These are phyloP conservation scores for Nannizziopsis arthrosporioides DNA, from an alignment of 2,329 filamentous ascomycete genomes.

Conservation along the genomic window DNA sequence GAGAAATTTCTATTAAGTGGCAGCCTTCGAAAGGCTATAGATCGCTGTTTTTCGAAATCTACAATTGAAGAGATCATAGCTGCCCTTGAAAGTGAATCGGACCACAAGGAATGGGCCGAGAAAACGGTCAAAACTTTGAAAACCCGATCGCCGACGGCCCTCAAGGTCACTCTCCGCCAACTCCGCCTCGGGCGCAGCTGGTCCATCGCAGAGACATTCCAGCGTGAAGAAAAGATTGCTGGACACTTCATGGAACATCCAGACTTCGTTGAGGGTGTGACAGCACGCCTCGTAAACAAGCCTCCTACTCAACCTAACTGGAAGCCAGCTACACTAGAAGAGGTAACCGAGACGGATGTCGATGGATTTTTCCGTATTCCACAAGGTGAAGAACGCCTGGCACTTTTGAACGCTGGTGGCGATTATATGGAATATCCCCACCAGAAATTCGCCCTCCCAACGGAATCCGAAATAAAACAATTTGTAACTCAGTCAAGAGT, in stretches of 20 bases:
- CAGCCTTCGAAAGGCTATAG: constrained; percentile 64
- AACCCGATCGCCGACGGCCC: constrained; percentile 69
- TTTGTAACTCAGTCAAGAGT: constrained; percentile 29
- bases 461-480: constrained; percentile 46
- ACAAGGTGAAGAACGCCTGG: constrained; percentile 38
- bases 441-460: constrained; percentile 56
- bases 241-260: constrained; percentile 77
- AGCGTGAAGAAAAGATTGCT: constrained; percentile 74
- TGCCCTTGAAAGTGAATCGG: constrained; percentile 47
- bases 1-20: constrained; percentile 57
- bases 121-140: constrained; percentile 65
- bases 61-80: constrained; percentile 58
- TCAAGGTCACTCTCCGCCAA: constrained; percentile 73
- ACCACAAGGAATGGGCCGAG: constrained; percentile 61
- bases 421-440: constrained; percentile 67
- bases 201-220: constrained; percentile 75
- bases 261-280: constrained; percentile 89
- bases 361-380: constrained; percentile 57
- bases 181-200: constrained; percentile 65
- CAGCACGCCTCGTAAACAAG: constrained; percentile 63
- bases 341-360: constrained; percentile 49
- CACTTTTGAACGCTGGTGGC: constrained; percentile 46
- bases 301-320: constrained; percentile 56
- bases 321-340: constrained; percentile 61
- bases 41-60: constrained; percentile 63